Base-by-base conservation (phyloP, 1,284 basidiomycete genomes). In the Cryptococcus amylolentus region DNA sequence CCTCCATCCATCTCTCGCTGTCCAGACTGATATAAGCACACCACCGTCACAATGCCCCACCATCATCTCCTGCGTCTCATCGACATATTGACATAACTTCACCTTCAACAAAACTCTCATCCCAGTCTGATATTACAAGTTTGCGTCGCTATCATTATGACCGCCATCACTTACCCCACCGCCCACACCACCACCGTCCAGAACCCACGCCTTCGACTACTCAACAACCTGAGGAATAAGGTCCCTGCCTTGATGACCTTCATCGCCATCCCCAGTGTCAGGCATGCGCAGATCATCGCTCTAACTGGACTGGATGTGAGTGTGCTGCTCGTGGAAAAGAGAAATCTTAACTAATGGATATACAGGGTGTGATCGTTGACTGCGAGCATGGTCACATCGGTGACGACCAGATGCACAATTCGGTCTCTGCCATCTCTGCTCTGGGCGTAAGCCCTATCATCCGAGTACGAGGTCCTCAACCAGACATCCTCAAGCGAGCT, bases 341-440 rank as follows among this genome's bases (percentile, higher is more conserved):
- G 23, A 7, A 37, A 9, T 43, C 1, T 40, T 45, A 26, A 49
- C n/a, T 35, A 5, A 16, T 23, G 7, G 47, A 12, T 41, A 50
- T 27, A 28, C 35, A 51, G 37, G 40, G 49, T 3, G 38, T 40
- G 8, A 31, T 39, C 18, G 20, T 28, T 27, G 23, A 54, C 18
- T 37, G 51, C 40, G 35, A 39, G 38, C 26, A 42, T 28, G 27
- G 14, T 46, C 52, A 73, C 57, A 66, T 71, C 49, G 61, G 63
- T 10, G 71, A 73, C 54, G 61, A 62, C 27, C 39, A 54, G 2
- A 73, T 73, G 71, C 71, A 73, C 62, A 59, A 69, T 52, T 54
- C 61, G 6, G 71, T 72, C 31, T 38, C 58, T 41, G 68, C 65
- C 44, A 66, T 72, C 46, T 54, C 70, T 4, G 62, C 66, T 10